Conservation (phyloP, 208 protist species). For the Acanthamoeba culbertsoni region DNA sequence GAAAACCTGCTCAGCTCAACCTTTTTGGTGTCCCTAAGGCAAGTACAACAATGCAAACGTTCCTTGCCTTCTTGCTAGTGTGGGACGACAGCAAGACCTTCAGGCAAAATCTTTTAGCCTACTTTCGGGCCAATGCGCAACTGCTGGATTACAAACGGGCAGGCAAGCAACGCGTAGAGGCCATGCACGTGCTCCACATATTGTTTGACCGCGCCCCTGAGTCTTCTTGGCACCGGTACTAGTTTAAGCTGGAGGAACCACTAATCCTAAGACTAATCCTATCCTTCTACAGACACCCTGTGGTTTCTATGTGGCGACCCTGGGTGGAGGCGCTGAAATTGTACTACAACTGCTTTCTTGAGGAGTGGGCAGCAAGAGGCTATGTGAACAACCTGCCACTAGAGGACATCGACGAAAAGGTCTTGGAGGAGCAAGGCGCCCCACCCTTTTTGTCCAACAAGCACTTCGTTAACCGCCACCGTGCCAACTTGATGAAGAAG, state of each 20-base stretch:
- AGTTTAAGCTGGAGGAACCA: neutral
- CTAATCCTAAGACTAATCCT: neutral
- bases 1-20: no score
- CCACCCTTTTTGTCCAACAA: neutral
- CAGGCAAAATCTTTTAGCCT: neutral
- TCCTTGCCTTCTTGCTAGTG: neutral
- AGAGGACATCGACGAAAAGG: neutral
- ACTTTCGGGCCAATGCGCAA: neutral
- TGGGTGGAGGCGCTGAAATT: constrained; percentile 11
- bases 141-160: constrained; percentile 34
- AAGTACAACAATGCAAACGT: neutral
- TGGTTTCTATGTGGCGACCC: neutral
- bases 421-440: neutral
- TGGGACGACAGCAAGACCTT: neutral
- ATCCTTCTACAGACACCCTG: neutral
- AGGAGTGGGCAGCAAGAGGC: constrained; percentile 14
- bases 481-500: neutral
- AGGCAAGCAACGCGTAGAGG: constrained; percentile 35
- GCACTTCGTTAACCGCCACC: constrained; percentile 3
- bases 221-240: neutral
- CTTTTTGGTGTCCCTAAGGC: neutral
- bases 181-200: constrained; percentile 10
- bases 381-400: constrained; percentile 25
- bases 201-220: neutral
- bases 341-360: constrained; percentile 39